Evolutionary conservation across 768 basidiomycete species (phyloP).

Genomic region (Pleurotus djamor): DNA sequence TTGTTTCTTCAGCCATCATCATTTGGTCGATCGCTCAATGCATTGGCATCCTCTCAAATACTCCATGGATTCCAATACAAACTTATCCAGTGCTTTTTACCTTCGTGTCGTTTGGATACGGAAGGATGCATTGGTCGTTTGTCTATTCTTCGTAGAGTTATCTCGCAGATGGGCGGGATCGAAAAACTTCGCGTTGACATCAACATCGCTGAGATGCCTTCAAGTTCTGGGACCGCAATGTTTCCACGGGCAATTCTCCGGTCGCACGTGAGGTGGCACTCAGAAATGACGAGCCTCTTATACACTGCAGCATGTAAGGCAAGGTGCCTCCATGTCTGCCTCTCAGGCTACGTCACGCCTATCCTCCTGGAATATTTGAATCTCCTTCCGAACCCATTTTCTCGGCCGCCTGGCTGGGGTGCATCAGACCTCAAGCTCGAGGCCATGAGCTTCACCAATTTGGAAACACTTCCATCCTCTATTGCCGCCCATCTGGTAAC

Average conservation of each 20-base stretch:
- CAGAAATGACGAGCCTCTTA: too few relatives aligned
- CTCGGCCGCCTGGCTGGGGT: too few relatives aligned
- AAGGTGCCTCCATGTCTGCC: too few relatives aligned
- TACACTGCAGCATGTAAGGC: too few relatives aligned
- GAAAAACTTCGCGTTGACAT: not conserved
- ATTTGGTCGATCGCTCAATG: not conserved
- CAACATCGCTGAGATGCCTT: too few relatives aligned
- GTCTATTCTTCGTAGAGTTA: not conserved
- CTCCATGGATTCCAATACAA: not conserved
- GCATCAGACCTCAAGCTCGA: not conserved
- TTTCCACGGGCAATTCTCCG: too few relatives aligned
- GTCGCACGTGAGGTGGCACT: too few relatives aligned
- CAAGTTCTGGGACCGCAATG: too few relatives aligned
- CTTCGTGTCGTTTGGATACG: not conserved
- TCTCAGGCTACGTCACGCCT: too few relatives aligned
- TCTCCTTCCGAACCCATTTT: too few relatives aligned
- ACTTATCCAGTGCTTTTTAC: not conserved
- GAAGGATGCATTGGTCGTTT: not conserved
- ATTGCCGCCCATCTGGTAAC: not conserved
- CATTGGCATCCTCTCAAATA: not conserved
- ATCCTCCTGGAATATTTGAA: too few relatives aligned
- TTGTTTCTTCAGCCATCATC: not conserved
- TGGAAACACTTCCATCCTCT: not conserved
- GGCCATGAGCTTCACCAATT: not conserved
- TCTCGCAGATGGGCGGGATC: not conserved